Percentiles rank a stretch among this genome's conserved stretches.
Evolutionary conservation across 768 basidiomycete genomes (phyloP).

Genomic region (Phaeolepiota aurea): DNA sequence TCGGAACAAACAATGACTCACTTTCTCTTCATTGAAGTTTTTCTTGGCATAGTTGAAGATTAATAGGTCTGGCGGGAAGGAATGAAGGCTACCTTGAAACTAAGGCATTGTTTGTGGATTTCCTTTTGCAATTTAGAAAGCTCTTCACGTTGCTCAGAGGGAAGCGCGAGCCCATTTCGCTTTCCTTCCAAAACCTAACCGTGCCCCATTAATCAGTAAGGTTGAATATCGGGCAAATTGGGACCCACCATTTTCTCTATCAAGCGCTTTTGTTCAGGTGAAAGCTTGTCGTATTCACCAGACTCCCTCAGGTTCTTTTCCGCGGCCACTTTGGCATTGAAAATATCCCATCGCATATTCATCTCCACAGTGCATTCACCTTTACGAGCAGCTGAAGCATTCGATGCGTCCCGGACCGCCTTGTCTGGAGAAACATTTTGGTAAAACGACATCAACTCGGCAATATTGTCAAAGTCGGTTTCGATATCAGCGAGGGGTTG

Average conservation of each 20-base stretch:
- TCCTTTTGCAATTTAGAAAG: conserved; percentile 65
- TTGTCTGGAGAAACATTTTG: conserved; percentile 74
- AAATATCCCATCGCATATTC: conserved; percentile 79
- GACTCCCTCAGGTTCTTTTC: conserved; percentile 59
- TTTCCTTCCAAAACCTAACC: conserved; percentile 65
- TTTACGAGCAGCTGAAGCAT: conserved; percentile 46
- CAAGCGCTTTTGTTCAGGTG: conserved; percentile 63
- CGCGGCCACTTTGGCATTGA: conserved; percentile 60
- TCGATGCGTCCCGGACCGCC: conserved; percentile 76
- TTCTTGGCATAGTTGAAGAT: conserved; percentile 32
- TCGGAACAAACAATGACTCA: too few relatives aligned
- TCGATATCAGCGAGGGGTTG: conserved; percentile 53
- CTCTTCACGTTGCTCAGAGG: conserved; percentile 50
- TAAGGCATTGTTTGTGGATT: conserved; percentile 65
- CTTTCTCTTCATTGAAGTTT: conserved; percentile 88
- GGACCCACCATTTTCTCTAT: conserved; percentile 66
- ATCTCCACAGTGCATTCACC: conserved; percentile 70
- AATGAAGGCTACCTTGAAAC: too few relatives aligned
- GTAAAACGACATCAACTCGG: conserved; percentile 68
- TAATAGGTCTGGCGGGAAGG: background rate
- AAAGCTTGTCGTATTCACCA: conserved; percentile 53
- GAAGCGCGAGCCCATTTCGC: conserved; percentile 69
- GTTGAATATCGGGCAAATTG: too few relatives aligned
- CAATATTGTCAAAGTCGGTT: conserved; percentile 36
- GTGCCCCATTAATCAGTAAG: too few relatives aligned